These are phyloP conservation scores for Guyanaporus albipodus DNA, from an alignment of 768 basidiomycete genomes.

Conservation along the genomic window DNA sequence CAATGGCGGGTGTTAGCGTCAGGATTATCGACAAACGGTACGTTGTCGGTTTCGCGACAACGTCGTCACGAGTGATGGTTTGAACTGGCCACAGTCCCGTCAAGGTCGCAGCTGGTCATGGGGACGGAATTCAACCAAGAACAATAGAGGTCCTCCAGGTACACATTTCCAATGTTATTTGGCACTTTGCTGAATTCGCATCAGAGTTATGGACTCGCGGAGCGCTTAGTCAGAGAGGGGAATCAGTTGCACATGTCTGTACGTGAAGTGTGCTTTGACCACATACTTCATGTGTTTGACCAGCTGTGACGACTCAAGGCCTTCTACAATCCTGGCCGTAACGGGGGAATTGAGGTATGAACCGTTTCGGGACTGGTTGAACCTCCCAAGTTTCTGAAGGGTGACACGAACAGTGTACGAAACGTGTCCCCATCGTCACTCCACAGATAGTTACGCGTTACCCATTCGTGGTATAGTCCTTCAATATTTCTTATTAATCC, in stretches of 20 bases:
- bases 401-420: constrained; percentile 45
- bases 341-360: constrained; percentile 60
- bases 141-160: constrained; percentile 55
- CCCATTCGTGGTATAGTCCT: constrained; percentile 58
- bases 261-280: constrained; percentile 18
- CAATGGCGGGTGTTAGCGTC: constrained; percentile 39
- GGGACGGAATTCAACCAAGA: constrained; percentile 54
- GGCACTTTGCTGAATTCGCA: neutral
- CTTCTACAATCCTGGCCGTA: constrained; percentile 64
- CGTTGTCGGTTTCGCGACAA: neutral
- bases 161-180: neutral
- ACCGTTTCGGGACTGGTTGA: neutral
- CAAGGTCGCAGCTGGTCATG: constrained; percentile 45
- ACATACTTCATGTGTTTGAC: neutral
- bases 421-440: constrained; percentile 58
- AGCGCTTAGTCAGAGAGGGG: constrained; percentile 57
- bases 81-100: constrained; percentile 30
- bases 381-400: neutral
- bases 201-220: constrained; percentile 75
- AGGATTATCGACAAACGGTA: constrained; percentile 48
- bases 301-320: constrained; percentile 40
- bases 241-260: constrained; percentile 70
- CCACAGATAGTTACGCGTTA: constrained; percentile 62
- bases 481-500: neutral
- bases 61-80: neutral